Percentiles rank a stretch among this genome's conserved stretches.
These are phyloP conservation scores for Nymphaea thermarum DNA, from an alignment of 164 flowering plant species.

Conservation along the genomic window DNA sequence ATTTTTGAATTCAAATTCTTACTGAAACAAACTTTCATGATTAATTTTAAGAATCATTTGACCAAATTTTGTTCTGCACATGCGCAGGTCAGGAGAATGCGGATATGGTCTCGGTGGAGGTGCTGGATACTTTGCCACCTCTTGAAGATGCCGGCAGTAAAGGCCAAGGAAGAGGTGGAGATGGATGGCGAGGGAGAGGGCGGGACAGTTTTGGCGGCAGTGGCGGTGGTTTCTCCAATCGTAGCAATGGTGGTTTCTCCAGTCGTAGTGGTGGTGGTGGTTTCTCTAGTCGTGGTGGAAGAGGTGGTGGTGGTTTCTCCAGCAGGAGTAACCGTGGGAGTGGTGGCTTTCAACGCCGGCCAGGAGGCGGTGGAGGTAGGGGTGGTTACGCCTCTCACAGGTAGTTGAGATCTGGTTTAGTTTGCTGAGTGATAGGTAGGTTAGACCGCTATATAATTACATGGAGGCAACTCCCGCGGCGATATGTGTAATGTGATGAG, in stretches of 20 bases:
- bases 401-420: background rate
- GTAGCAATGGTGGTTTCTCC: slow-evolving; percentile 18
- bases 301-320: slow-evolving; percentile 13
- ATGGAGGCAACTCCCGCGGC: background rate
- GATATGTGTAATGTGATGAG: background rate
- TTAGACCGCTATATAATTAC: background rate
- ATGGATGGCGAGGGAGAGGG: slow-evolving; percentile 21
- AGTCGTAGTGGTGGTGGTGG: slow-evolving; percentile 12
- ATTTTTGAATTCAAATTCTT: background rate
- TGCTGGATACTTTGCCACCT: slow-evolving; percentile 44
- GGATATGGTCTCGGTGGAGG: slow-evolving; percentile 53
- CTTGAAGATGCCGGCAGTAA: slow-evolving; percentile 31
- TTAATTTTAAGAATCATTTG: too few species aligned
- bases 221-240: slow-evolving; percentile 16
- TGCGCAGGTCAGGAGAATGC: slow-evolving; percentile 69
- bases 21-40: background rate
- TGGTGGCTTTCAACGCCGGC: background rate
- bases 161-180: slow-evolving; percentile 28
- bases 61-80: too few species aligned
- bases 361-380: background rate
- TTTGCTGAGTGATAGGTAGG: background rate
- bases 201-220: slow-evolving; percentile 40
- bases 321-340: background rate
- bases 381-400: background rate
- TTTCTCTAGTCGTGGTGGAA: slow-evolving; percentile 14